phyloP scores from a whole-genome alignment of 139 green algal genomes.

The Tetradesmus obliquus region DNA sequence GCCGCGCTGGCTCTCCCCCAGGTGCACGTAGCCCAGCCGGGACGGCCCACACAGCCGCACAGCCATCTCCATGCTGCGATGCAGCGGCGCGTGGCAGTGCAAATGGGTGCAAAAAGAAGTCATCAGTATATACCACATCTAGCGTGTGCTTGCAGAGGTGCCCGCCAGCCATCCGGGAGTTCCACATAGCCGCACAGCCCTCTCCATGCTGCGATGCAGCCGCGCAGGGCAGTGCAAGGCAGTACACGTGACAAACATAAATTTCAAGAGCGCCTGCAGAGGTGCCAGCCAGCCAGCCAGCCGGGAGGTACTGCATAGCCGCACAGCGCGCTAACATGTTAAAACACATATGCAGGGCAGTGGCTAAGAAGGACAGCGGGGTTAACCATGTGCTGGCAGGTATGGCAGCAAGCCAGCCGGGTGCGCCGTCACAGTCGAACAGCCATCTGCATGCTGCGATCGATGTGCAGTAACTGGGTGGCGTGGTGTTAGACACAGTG shows the following conservation, averaged over 20 bases:
- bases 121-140: too few species aligned
- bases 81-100: neutral
- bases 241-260: too few species aligned
- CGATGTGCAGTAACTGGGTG: too few species aligned
- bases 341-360: too few species aligned
- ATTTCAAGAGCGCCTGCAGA: too few species aligned
- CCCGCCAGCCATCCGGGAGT: too few species aligned
- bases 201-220: slow-evolving; percentile 8
- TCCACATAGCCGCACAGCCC: slow-evolving; percentile 44
- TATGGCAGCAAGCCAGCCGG: slow-evolving; percentile 17
- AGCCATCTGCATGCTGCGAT: slow-evolving; percentile 37
- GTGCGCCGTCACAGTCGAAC: slow-evolving; percentile 27
- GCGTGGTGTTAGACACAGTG: too few species aligned
- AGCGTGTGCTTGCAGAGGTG: too few species aligned
- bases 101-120: neutral
- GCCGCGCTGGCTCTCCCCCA: slow-evolving; percentile 68
- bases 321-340: too few species aligned
- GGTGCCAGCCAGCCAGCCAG: too few species aligned
- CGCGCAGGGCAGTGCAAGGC: neutral
- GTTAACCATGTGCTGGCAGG: too few species aligned
- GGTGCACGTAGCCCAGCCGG: slow-evolving; percentile 63
- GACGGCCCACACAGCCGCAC: slow-evolving; percentile 47
- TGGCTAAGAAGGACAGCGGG: too few species aligned
- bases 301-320: neutral
- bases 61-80: slow-evolving; percentile 42